Conservation (phyloP, 2,329 filamentous ascomycete species). For the Monilinia vaccinii-corymbosi region DNA sequence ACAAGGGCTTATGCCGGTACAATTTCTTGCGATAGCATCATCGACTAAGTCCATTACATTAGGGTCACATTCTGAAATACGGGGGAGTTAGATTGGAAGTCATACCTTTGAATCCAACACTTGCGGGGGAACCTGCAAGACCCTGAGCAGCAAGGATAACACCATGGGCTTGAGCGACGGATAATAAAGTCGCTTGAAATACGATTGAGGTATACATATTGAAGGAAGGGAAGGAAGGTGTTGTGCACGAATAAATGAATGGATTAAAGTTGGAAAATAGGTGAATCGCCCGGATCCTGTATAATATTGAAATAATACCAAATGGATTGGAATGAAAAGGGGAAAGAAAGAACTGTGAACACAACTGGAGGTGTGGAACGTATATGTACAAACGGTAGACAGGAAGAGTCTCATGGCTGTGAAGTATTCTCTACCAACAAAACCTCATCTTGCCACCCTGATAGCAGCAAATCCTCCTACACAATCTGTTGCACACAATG, state of each 20-base stretch:
- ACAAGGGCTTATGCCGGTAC: slow-evolving; percentile 55
- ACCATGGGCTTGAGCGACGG: slow-evolving; percentile 1
- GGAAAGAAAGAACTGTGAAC: neutral
- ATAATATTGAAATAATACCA: neutral
- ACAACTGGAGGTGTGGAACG: neutral
- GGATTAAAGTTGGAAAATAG: slow-evolving; percentile 3
- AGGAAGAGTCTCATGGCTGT: neutral
- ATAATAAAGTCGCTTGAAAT: slow-evolving; percentile 3
- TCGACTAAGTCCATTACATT: slow-evolving; percentile 34
- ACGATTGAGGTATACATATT: slow-evolving; percentile 7
- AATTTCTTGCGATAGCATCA: slow-evolving; percentile 48
- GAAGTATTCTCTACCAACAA: neutral
- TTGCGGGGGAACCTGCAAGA: neutral
- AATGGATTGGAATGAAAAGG: neutral
- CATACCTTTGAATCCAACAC: slow-evolving; percentile 6
- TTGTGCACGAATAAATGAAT: slow-evolving; percentile 9
- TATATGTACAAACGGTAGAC: slow-evolving; percentile 1
- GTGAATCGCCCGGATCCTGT: slow-evolving; percentile 10
- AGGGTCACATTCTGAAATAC: neutral
- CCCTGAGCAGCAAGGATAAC: slow-evolving; percentile 9
- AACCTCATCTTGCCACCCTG: neutral
- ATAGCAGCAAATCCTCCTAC: neutral
- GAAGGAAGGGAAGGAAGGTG: slow-evolving; percentile 2
- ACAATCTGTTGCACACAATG: slow-evolving; percentile 1
- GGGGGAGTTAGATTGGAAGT: neutral